Conservation (phyloP, 345 rosid genomes). For the Eucalyptus urophylla region DNA sequence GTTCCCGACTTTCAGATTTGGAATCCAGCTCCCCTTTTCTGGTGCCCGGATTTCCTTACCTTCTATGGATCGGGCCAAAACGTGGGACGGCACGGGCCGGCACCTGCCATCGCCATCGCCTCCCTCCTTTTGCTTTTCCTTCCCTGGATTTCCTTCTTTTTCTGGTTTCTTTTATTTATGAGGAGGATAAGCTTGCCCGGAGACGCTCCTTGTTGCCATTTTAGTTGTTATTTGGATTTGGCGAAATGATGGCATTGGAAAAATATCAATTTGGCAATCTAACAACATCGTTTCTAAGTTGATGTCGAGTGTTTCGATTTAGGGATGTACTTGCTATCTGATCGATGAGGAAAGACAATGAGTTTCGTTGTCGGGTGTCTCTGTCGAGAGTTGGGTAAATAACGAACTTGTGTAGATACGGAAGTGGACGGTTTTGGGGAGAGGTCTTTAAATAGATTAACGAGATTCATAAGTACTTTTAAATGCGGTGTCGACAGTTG, state of each 20-base stretch:
- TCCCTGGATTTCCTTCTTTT: neutral
- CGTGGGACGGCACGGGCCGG: neutral
- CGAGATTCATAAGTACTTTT: neutral
- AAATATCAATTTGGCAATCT: neutral
- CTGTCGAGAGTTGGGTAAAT: neutral
- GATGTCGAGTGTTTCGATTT: neutral
- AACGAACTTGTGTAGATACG: neutral
- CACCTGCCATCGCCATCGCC: neutral
- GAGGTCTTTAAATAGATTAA: neutral
- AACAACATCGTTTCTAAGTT: neutral
- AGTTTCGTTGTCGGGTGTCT: accelerated
- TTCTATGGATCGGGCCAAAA: neutral
- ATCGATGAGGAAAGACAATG: neutral
- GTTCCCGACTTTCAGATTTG: neutral
- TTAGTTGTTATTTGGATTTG: neutral
- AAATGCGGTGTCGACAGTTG: neutral
- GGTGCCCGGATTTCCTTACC: neutral
- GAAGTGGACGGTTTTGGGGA: neutral
- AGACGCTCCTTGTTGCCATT: neutral
- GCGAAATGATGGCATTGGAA: neutral
- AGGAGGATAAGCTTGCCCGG: neutral
- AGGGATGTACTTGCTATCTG: neutral
- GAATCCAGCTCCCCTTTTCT: neutral
- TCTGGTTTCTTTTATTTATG: neutral
- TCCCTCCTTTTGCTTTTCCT: neutral